Base-by-base conservation (phyloP, 768 basidiomycete species). In the Porphyrellus cyaneotinctus region DNA sequence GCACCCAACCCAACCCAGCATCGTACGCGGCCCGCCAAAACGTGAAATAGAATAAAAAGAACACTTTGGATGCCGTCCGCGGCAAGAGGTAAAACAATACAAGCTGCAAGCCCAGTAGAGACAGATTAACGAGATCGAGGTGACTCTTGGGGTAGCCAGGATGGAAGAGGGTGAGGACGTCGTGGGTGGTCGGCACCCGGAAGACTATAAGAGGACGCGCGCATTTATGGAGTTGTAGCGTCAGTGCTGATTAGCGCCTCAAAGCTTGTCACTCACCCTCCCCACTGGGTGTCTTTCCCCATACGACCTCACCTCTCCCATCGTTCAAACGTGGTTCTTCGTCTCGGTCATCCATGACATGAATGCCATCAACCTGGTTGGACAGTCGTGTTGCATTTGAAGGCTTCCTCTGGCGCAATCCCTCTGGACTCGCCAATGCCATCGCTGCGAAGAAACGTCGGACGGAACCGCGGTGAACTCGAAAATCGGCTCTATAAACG, bases 11-110 rank as follows among this genome's bases (percentile, higher is more conserved):
- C 42, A 99, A 80, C 1, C 95, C 95, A 30, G 81, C 86, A 68
- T 99, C 91, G 66, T 99, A 99, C 11, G 90, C 86, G 4, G 81
- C 78, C 2, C 97, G 76, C 93, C 95, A 99, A 69, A 97, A 91
- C 11, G 84, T 84, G 64, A 99, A 97, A 70, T 95, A 95, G 54
- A 88, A 52, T 22, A 94, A 71, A 76, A 98, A 97, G 71, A 97
- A 89, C 9, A 78, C 49, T 47, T 76, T 78, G 0, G 83, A 68
- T 3, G 72, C 68, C 0, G 71, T 60, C 6, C 80, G 82, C 0
- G 91, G 81, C n/a, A 94, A 71, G 6, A 75, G 38, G 49, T 74
- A 74, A 71, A 87, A 97, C 10, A 95, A 64, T n/a, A 84, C 57
- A 52, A 95, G 71, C 67, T 97, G 97, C 1, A 84, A 60, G 4